Percentiles rank a stretch among this genome's conserved stretches.
These are phyloP conservation scores for Kickxella alabastrina DNA, from an alignment of 192 early-diverging fungal genomes.

Conservation along the genomic window DNA sequence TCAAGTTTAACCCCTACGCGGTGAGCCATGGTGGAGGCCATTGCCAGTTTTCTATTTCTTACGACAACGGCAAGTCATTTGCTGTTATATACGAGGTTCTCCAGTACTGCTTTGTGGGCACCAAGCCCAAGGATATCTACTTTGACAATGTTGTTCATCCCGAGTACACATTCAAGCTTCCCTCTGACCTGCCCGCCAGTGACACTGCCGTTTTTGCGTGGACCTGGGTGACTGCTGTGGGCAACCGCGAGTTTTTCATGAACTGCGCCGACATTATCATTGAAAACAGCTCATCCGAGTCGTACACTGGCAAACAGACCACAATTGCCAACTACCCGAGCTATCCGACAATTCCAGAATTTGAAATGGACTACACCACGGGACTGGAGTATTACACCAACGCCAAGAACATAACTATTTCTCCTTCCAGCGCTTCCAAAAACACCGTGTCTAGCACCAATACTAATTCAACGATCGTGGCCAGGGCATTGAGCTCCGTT, in stretches of 20 bases:
- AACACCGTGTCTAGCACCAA: background rate
- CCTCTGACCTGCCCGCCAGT: slow-evolving; percentile 51
- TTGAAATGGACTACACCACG: slow-evolving; percentile 9
- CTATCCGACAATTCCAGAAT: slow-evolving; percentile 30
- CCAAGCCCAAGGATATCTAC: slow-evolving; percentile 4
- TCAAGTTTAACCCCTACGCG: slow-evolving; percentile 34
- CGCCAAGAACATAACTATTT: slow-evolving; percentile 6
- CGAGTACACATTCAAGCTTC: slow-evolving; percentile 53
- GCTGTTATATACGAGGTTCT: slow-evolving; percentile 54
- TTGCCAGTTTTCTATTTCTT: slow-evolving; percentile 64
- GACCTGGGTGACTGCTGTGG: slow-evolving; percentile 60
- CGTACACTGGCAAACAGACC: slow-evolving; percentile 30
- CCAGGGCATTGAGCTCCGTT: too few relatives aligned
- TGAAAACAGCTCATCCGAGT: slow-evolving; percentile 21
- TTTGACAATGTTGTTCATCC: slow-evolving; percentile 6
- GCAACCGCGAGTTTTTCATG: slow-evolving; percentile 62
- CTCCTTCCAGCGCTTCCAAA: background rate
- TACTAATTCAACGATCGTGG: background rate
- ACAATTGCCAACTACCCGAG: slow-evolving; percentile 40
- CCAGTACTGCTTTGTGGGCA: slow-evolving; percentile 36
- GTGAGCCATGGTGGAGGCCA: slow-evolving; percentile 57
- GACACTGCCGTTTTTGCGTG: slow-evolving; percentile 56
- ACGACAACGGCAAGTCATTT: slow-evolving; percentile 57
- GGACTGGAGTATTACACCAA: slow-evolving; percentile 11
- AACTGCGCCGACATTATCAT: slow-evolving; percentile 55